Evolutionary conservation across 805 yeast species (phyloP).

Genomic region (Saturnispora halmiae): DNA sequence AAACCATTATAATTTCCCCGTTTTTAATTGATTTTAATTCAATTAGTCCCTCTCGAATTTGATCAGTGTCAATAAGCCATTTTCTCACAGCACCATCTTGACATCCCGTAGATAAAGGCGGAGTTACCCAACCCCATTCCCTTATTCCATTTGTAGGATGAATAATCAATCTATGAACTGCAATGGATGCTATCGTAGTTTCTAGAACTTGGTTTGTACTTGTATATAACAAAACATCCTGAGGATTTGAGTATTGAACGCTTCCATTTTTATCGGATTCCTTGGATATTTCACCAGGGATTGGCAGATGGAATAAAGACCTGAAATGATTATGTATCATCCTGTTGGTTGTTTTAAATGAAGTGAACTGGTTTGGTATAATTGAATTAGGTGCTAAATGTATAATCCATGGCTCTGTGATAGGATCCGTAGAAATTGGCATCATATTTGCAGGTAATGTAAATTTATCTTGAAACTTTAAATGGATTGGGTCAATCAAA

Average conservation of each 20-base stretch:
- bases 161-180: slow-evolving; percentile 36
- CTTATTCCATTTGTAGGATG: slow-evolving; percentile 23
- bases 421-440: slow-evolving; percentile 4
- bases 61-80: slow-evolving; percentile 36
- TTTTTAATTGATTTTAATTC: slow-evolving; percentile 35
- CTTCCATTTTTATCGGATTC: not conserved
- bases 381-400: slow-evolving; percentile 49
- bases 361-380: slow-evolving; percentile 63
- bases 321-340: slow-evolving; percentile 57
- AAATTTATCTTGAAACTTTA: not conserved
- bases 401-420: slow-evolving; percentile 41
- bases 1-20: slow-evolving; percentile 66
- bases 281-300: slow-evolving; percentile 25
- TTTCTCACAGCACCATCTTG: slow-evolving; percentile 76
- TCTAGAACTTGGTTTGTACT: slow-evolving; percentile 56
- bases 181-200: slow-evolving; percentile 77
- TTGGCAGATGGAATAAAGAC: slow-evolving; percentile 31
- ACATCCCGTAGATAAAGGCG: slow-evolving; percentile 70
- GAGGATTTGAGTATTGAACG: not conserved
- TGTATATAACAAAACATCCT: slow-evolving; percentile 67
- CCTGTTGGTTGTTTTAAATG: slow-evolving; percentile 79
- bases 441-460: not conserved
- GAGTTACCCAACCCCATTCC: slow-evolving; percentile 64
- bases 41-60: slow-evolving; percentile 26
- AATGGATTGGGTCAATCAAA: not conserved